Base-by-base conservation (phyloP, 148 eudicot genomes). In the Fagopyrum esculentum region DNA sequence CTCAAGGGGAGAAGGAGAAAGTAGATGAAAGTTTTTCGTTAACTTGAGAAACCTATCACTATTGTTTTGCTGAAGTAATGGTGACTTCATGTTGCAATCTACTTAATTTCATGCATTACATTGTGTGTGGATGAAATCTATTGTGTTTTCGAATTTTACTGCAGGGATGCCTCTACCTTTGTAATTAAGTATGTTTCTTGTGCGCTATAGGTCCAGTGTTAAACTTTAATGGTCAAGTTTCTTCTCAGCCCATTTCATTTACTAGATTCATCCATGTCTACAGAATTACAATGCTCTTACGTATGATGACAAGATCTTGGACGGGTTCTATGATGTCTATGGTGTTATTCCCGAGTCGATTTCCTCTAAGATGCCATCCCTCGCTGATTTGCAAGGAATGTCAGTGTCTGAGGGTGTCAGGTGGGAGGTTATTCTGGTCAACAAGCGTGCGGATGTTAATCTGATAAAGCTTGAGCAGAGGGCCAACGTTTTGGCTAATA, bases 231-330 rank as follows among this genome's bases (percentile, higher is more conserved):
- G 16, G 15, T 51, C 56, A 51, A 51, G 56, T 29, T 29, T 3
- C 54, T 75, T 80, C 76, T 81, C 86, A 80, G 81, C 82, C 80
- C 77, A 79, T 85, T 89, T 85, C 86, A 85, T 88, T 85, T 81
- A 44, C 74, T 80, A 82, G 85, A 82, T 84, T 79, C 86, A 55
- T 86, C 82, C 78, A 66, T 87, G 85, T 86, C 84, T 78, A 82
- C 97, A 93, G 98, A 91, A 89, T 82, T 88, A 89, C 81, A 89
- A 86, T 82, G 86, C 93, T 76, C 98, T 93, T 75, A 84, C 93
- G 85, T 93, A 93, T 68, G 89, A 89, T 79, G 98, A 93, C 85
- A 93, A 93, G 90, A 89, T 93, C 71, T 81, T 91, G 79, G 98
- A 93, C 80, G 98, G 98, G 60, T 93, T 93, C 78, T 93, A 93